Conservation (phyloP, 2,329 filamentous ascomycete genomes). For the Eurotiales sp. region DNA sequence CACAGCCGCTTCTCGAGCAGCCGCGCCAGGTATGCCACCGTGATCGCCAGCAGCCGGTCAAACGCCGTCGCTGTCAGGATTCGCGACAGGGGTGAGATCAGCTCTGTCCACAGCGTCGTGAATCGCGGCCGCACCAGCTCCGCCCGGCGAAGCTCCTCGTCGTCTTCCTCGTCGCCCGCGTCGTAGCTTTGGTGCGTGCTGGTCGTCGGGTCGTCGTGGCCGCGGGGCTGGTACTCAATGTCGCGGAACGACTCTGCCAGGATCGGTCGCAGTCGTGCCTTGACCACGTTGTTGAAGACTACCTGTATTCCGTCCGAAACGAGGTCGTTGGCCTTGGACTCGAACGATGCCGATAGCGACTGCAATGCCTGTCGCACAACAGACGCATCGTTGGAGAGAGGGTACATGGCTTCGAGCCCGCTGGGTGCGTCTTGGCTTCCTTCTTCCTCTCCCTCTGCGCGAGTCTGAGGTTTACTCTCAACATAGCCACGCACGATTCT, state of each 20-base stretch:
- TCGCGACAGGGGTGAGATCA: slow-evolving; percentile 79
- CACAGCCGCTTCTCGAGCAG: slow-evolving; percentile 85
- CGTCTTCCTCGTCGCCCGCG: slow-evolving; percentile 28
- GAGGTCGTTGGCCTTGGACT: slow-evolving; percentile 74
- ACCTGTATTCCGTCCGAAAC: slow-evolving; percentile 80
- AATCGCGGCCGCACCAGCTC: slow-evolving; percentile 76
- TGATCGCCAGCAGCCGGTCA: slow-evolving; percentile 68
- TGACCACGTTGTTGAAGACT: slow-evolving; percentile 82
- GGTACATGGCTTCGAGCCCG: slow-evolving; percentile 64
- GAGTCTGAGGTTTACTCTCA: slow-evolving; percentile 3
- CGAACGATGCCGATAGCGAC: slow-evolving; percentile 67
- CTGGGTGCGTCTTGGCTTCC: slow-evolving; percentile 20
- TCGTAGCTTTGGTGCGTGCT: slow-evolving; percentile 43
- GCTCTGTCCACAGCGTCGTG: slow-evolving; percentile 75
- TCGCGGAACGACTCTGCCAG: slow-evolving; percentile 88
- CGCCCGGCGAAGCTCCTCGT: slow-evolving; percentile 39
- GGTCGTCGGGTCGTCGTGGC: slow-evolving; percentile 41
- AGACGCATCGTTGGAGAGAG: slow-evolving; percentile 70
- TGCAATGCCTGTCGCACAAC: slow-evolving; percentile 67
- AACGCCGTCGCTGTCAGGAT: slow-evolving; percentile 77
- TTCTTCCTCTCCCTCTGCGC: slow-evolving; percentile 25
- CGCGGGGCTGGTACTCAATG: slow-evolving; percentile 72
- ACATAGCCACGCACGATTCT: slow-evolving; percentile 75
- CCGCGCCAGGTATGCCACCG: slow-evolving; percentile 69
- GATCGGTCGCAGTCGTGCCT: slow-evolving; percentile 76